Evolutionary conservation across 1,139 yeast genomes (phyloP).

Genomic region (Candida tetrigidarum): DNA sequence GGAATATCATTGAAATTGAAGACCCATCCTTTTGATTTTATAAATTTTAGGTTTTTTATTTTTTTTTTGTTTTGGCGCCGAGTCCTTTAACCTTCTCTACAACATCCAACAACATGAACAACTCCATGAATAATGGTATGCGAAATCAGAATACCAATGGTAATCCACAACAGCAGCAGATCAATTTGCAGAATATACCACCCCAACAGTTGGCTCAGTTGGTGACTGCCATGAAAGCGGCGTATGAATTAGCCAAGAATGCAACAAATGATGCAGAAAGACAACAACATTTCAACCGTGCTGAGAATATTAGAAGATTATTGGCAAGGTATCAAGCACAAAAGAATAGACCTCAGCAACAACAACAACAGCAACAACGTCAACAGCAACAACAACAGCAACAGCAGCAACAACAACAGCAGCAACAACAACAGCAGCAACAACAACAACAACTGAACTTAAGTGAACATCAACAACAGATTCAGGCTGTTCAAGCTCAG

Average conservation of each 20-base stretch:
- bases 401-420: constrained; percentile 6
- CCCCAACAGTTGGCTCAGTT: constrained; percentile 67
- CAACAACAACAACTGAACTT: constrained; percentile 13
- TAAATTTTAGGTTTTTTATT: neutral
- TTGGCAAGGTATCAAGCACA: constrained; percentile 48
- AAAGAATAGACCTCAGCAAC: constrained; percentile 27
- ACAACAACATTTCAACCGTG: constrained; percentile 65
- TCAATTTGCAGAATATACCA: constrained; percentile 32
- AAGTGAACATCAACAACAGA: constrained; percentile 13
- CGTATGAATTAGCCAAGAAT: constrained; percentile 64
- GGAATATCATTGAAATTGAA: neutral
- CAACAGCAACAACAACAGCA: constrained; percentile 10
- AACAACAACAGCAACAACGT: constrained; percentile 16
- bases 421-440: constrained; percentile 10
- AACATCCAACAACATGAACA: constrained; percentile 10
- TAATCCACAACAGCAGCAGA: constrained; percentile 11
- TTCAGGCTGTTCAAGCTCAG: constrained; percentile 16
- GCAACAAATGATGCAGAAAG: constrained; percentile 65
- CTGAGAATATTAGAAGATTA: constrained; percentile 64
- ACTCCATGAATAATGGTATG: constrained; percentile 12
- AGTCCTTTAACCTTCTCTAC: neutral
- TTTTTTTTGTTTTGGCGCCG: too few species aligned
- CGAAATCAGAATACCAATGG: constrained; percentile 12
- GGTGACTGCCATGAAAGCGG: constrained; percentile 60
- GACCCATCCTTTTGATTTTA: neutral